Base-by-base conservation (phyloP, 2,329 filamentous ascomycete species). In the Thelonectria blattea region DNA sequence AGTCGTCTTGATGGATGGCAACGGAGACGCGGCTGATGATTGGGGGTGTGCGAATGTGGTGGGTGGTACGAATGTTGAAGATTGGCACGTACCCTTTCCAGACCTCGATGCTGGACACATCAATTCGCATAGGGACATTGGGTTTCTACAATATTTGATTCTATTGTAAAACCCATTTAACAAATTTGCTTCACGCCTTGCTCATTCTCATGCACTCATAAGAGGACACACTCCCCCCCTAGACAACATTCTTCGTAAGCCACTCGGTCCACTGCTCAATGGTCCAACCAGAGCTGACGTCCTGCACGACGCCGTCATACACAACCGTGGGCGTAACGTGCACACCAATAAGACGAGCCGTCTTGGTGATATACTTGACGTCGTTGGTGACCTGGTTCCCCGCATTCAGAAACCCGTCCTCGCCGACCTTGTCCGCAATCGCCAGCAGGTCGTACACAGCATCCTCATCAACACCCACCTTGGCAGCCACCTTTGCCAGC, bases 321-420 rank as follows among this genome's bases (percentile, higher is more conserved):
- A 96, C 82, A 18, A 94, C 92, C 0, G 93, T 97, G 2, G 94
- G 94, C 43, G 92, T 94, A 42, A 97, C 92, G 79, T 98, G 94
- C 45, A 97, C 87, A 12, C 93, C 91, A 9, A 91, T 85, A 67
- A 95, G 78, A 45, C 94, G 82, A 70, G 91, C 85, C 75, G 89
- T 89, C 84, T 93, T 96, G 63, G 94, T 87, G 70, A 94, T 80
- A 50, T 91, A 77, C 82, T 97, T 97, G 56, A 97, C 76, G 75
- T 97, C 92, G 73, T 90, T 85, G 22, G 93, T 97, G 52, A 96
- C 89, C 58, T 81, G 80, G 74, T 98, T 97, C 0, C 94, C 93
- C 9, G 73, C 75, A 73, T 98, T 98, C 74, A 93, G 75, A 32
- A 82, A 79, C 0, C 90, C 91, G 68, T 91, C 88, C 45, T 82